Base-by-base conservation (phyloP, 805 yeast species). In the Candida germanica region DNA sequence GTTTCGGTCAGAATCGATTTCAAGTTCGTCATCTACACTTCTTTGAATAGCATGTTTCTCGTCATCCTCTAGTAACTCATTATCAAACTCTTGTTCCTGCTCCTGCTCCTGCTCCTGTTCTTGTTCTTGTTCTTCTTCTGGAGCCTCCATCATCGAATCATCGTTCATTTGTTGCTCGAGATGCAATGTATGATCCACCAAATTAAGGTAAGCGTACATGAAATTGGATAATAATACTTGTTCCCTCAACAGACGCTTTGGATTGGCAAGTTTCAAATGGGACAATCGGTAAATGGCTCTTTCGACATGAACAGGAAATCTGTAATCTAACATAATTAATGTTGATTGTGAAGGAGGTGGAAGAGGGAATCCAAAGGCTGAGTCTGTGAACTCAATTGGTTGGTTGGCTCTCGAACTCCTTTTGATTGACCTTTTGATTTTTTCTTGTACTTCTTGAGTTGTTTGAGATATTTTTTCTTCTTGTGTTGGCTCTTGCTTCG, bases 131-230 rank as follows among this genome's bases (percentile, higher is more conserved):
- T 21, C 28, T 3, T 28, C 15, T 5, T 23, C 25, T 12, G 19
- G 9, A 7, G 27, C 32, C 7, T n/a, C 17, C 25, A 27, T 14
- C 3, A 31, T 12, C 4, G 24, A 30, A 12, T 37, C 36, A 13
- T 25, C 34, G 14, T 56, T 54, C 57, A 61, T 53, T 42, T 80
- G 87, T 50, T 84, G 91, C 42, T 67, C 72, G 43, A 85, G 59
- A 58, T 82, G 87, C 47, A 84, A 66, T 11, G 91, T 89, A 56
- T 91, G 97, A 58, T 91, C 95, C 38, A 93, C 96, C 59, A 93
- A 69, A 54, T 93, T 91, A 68, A 93, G 73, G 60, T 93, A 93
- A 0, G 97, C 91, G 56, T 93, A 93, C 98, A 93, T 93, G 75
- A 93, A 93, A 58, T 93, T 93, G 40, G 96, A 87, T 45, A 93